Percentiles rank a stretch among this genome's conserved stretches.
phyloP scores from a whole-genome alignment of 495 filamentous ascomycete species.

The Hamigera avellanea region DNA sequence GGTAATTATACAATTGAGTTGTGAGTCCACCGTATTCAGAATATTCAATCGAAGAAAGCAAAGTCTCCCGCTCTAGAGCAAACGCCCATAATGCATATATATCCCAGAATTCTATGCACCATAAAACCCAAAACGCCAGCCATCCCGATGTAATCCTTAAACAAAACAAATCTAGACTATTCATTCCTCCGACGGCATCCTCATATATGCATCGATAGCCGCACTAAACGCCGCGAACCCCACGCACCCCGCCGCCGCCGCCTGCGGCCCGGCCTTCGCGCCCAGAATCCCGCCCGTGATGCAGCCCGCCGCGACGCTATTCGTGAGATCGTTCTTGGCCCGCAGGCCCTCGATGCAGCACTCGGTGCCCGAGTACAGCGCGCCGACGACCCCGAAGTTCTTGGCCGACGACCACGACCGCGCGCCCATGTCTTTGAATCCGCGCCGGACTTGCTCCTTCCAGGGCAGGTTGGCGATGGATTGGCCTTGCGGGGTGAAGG shows the following conservation, averaged over 20 bases:
- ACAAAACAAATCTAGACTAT: too few relatives aligned
- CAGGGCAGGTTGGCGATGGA: constrained; percentile 63
- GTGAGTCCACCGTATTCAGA: too few relatives aligned
- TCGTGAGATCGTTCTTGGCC: constrained; percentile 87
- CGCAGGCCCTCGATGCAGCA: constrained; percentile 86
- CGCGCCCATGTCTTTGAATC: constrained; percentile 88
- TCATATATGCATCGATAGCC: constrained; percentile 88
- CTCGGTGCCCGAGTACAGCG: constrained; percentile 84
- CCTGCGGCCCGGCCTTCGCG: constrained; percentile 77
- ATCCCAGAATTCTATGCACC: too few relatives aligned
- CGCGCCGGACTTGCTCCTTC: constrained; percentile 65
- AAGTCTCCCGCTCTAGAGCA: too few relatives aligned
- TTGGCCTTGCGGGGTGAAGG: constrained; percentile 51
- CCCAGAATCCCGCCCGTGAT: constrained; percentile 83
- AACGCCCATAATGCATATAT: too few relatives aligned
- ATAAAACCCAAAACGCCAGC: too few relatives aligned
- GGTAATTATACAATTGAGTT: too few relatives aligned
- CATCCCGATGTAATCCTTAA: too few relatives aligned
- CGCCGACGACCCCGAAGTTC: constrained; percentile 88
- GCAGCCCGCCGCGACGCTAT: constrained; percentile 81
- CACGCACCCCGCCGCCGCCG: constrained; percentile 77
- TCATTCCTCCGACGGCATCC: constrained; percentile 46
- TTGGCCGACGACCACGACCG: constrained; percentile 78
- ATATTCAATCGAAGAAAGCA: too few relatives aligned
- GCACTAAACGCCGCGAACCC: constrained; percentile 94